Conservation (phyloP, 2,329 filamentous ascomycete genomes). For the Cordyceps farinosa region DNA sequence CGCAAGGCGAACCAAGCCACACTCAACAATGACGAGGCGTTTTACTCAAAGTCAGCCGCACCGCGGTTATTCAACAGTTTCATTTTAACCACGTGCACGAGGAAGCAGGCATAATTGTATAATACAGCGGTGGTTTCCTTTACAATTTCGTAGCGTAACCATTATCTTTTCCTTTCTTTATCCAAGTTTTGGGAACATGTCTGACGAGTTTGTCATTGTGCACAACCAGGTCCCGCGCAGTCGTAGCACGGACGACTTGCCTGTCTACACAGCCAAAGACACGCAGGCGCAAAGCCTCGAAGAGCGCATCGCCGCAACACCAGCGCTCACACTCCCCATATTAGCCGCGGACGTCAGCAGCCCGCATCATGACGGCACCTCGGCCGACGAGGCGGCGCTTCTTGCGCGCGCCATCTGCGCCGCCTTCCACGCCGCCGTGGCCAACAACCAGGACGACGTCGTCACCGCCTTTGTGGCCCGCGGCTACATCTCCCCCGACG, state of each 20-base stretch:
- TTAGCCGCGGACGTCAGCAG: background rate
- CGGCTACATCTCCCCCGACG: slow-evolving; percentile 39
- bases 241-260: background rate
- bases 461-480: slow-evolving; percentile 29
- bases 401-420: slow-evolving; percentile 28
- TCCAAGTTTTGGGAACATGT: background rate
- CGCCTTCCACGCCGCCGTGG: slow-evolving; percentile 31
- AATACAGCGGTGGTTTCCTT: background rate
- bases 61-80: background rate
- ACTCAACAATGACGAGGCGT: slow-evolving; percentile 2
- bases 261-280: background rate
- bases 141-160: too few species aligned
- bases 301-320: background rate
- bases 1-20: slow-evolving; percentile 7
- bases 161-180: background rate
- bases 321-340: background rate
- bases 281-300: background rate
- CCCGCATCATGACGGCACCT: too few species aligned
- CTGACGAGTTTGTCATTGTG: slow-evolving; percentile 1
- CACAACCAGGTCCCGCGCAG: background rate
- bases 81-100: background rate
- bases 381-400: background rate
- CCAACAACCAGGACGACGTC: slow-evolving; percentile 26
- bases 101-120: background rate
- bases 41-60: slow-evolving; percentile 3